A percentile compares a stretch with the other conserved stretches of the same genome.
Conservation (phyloP, 257 asterid species). For the Salvia hispanica region DNA sequence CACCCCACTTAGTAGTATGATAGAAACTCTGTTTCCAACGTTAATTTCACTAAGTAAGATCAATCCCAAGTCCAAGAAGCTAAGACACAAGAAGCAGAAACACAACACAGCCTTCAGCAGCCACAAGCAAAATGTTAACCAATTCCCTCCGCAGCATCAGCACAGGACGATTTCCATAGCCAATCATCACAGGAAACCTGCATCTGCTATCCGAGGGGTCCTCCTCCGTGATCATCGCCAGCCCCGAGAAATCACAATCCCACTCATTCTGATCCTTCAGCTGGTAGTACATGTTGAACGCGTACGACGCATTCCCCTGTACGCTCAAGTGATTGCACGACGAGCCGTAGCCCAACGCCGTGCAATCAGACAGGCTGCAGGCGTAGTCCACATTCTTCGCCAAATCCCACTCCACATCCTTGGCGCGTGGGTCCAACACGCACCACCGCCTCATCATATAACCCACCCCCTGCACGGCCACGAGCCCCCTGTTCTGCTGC, state of each 20-base stretch:
- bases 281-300: slow-evolving; percentile 93
- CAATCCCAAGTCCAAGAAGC: slow-evolving; percentile 23
- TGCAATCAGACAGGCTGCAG: slow-evolving; percentile 82
- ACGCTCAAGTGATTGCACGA: slow-evolving; percentile 70
- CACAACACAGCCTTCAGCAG: slow-evolving; percentile 73
- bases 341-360: slow-evolving; percentile 84
- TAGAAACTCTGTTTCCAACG: neutral
- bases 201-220: slow-evolving; percentile 81
- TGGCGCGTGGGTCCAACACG: slow-evolving; percentile 50
- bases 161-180: slow-evolving; percentile 48
- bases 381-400: slow-evolving; percentile 71
- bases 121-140: slow-evolving; percentile 55
- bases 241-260: slow-evolving; percentile 86
- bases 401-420: slow-evolving; percentile 50
- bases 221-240: slow-evolving; percentile 58
- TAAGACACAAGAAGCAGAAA: slow-evolving; percentile 69
- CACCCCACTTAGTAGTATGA: neutral
- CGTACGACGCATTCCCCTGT: slow-evolving; percentile 86
- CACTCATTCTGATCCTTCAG: slow-evolving; percentile 68
- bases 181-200: slow-evolving; percentile 75
- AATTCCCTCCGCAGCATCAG: slow-evolving; percentile 62
- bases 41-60: no score
- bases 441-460: slow-evolving; percentile 83
- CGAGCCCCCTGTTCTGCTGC: slow-evolving; percentile 44
- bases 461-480: slow-evolving; percentile 64